Percentiles rank a stretch among this genome's conserved stretches.
phyloP scores from a whole-genome alignment of 345 rosid species.

The Streptanthus diversifolius region DNA sequence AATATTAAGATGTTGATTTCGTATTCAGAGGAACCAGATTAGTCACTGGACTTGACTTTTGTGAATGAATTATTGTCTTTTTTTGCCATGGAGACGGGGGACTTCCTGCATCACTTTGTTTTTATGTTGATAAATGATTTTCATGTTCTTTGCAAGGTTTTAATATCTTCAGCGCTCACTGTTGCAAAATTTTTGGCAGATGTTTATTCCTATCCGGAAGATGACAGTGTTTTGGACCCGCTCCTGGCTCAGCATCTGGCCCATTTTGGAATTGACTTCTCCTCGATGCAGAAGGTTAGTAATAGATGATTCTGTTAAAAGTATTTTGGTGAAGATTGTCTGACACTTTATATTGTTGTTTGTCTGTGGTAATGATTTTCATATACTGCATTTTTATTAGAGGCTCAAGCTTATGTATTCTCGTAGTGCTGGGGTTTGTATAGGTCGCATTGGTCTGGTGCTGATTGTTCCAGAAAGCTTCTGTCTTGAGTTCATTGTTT shows the following conservation, averaged over 20 bases:
- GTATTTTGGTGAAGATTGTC: conserved; percentile 1
- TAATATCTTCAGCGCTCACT: conserved; percentile 36
- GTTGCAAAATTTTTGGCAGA: conserved; percentile 70
- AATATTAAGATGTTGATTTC: not conserved
- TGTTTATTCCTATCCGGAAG: conserved; percentile 95
- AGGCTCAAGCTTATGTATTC: not conserved
- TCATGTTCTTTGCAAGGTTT: conserved; percentile 6
- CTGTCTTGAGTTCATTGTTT: not conserved
- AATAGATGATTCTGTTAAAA: conserved; percentile 4
- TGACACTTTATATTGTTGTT: not conserved
- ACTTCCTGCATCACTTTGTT: conserved; percentile 9
- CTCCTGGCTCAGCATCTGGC: conserved; percentile 89
- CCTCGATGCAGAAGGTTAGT: conserved; percentile 86
- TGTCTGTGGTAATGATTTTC: conserved; percentile 8
- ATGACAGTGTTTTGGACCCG: conserved; percentile 86
- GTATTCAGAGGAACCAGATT: not conserved
- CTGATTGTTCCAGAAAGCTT: not conserved
- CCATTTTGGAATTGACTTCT: conserved; percentile 95
- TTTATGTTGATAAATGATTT: not conserved
- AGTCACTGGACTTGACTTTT: conserved; percentile 13
- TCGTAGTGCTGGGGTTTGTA: not conserved
- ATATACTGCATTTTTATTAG: not conserved
- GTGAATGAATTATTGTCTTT: conserved; percentile 1
- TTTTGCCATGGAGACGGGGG: not conserved
- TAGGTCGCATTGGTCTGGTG: not conserved